Conservation (phyloP, 176 grass and related monocot genomes). For the Olyra latifolia region DNA sequence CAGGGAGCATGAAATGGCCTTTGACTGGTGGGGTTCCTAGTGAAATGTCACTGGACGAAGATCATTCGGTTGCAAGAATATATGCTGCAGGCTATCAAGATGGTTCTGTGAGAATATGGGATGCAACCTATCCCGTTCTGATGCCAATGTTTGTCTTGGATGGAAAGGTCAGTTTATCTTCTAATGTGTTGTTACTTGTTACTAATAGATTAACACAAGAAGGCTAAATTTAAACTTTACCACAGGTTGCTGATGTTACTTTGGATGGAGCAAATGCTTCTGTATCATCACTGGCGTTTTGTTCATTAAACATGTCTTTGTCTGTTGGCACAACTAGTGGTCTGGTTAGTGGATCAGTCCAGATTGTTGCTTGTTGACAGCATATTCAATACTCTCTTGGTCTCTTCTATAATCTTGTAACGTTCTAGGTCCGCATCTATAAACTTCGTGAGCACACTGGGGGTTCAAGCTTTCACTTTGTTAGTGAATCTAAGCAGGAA, state of each 20-base stretch:
- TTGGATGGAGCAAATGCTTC: conserved; percentile 55
- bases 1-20: conserved; percentile 78
- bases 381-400: conserved; percentile 6
- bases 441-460: conserved; percentile 65
- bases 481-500: conserved; percentile 74
- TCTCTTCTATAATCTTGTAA: conserved; percentile 22
- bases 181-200: conserved; percentile 11
- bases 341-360: conserved; percentile 63
- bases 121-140: conserved; percentile 83
- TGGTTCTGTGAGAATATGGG: conserved; percentile 97
- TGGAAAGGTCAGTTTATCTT: conserved; percentile 58
- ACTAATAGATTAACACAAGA: conserved; percentile 14
- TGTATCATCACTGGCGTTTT: conserved; percentile 79
- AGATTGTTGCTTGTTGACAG: conserved; percentile 22
- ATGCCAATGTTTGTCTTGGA: conserved; percentile 78
- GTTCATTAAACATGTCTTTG: conserved; percentile 64
- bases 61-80: conserved; percentile 66
- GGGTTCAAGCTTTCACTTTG: conserved; percentile 76
- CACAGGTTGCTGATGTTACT: conserved; percentile 66
- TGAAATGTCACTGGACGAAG: conserved; percentile 74
- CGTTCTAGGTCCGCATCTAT: conserved; percentile 80
- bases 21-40: conserved; percentile 93
- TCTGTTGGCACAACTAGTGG: conserved; percentile 87
- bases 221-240: conserved; percentile 31
- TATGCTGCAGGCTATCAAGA: conserved; percentile 92